Base-by-base conservation (phyloP, 495 filamentous ascomycete genomes). In the Apodospora peruviana region DNA sequence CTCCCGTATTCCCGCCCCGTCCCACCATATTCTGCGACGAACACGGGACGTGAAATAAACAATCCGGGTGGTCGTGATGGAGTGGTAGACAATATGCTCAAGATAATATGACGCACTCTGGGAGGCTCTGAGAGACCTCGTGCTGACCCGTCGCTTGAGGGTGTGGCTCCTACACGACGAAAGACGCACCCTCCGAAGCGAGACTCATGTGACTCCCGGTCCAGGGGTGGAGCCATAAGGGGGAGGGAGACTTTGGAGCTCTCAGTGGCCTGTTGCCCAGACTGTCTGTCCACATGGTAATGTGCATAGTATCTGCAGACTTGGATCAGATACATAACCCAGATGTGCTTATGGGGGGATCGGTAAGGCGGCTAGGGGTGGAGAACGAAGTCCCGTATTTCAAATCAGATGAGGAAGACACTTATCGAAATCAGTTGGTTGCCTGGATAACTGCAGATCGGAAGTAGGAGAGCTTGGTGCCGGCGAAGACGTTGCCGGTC, bases 321-420 rank as follows among this genome's bases (percentile, higher is more conserved):
- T n/a, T n/a, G n/a, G n/a, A n/a, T n/a, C n/a, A n/a, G n/a, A n/a
- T n/a, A n/a, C n/a, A 37, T 29, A 40, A 14, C 20, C 25, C 24
- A 40, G 25, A 34, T 12, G 43, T 22, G 38, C 36, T 46, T 19
- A 29, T 17, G 21, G 40, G 44, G 27, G 27, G 27, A 7, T 34
- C 42, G 43, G 32, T 50, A 27, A 39, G 47, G 51, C 52, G 39
- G 53, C 18, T 29, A 20, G 20, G 52, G 32, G 44, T 45, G 47
- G 55, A 55, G 41, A 32, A 40, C 22, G 16, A 32, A 18, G 24
- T 42, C 27, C 47, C 38, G 47, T 47, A 59, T 55, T 59, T 47
- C 53, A 59, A 59, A 57, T 59, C 40, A 53, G 48, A 43, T 7
- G 29, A 50, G 21, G 32, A 32, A 48, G 52, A 56, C 59, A 52